Evolutionary conservation across 202 grass and related monocot species (phyloP).

Genomic region (Cymbopogon flexuosus): DNA sequence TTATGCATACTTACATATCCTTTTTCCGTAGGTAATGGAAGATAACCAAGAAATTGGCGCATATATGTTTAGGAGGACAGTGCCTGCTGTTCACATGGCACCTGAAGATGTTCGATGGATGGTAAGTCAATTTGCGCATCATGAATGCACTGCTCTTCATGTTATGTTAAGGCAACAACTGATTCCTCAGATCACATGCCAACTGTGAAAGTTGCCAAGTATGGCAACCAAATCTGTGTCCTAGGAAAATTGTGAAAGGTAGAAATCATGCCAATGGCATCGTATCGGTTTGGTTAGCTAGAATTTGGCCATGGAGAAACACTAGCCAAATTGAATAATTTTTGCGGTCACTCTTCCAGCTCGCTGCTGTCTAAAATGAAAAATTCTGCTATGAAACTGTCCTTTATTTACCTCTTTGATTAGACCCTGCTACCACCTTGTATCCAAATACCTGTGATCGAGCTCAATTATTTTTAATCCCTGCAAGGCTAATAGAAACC

Average conservation of each 20-base stretch:
- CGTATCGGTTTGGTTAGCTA: neutral
- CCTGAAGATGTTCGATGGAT: constrained; percentile 92
- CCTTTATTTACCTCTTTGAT: neutral
- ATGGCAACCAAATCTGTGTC: neutral
- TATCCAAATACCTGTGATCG: neutral
- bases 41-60: constrained; percentile 99
- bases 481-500: neutral
- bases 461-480: neutral
- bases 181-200: constrained; percentile 8
- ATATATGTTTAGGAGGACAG: constrained; percentile 93
- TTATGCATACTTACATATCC: constrained; percentile 7
- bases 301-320: neutral
- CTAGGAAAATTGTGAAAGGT: neutral
- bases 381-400: neutral
- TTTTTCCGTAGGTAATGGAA: constrained; percentile 85
- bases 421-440: neutral
- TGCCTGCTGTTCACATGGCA: constrained; percentile 86
- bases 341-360: neutral
- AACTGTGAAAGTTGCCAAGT: neutral
- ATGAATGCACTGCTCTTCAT: constrained; percentile 22
- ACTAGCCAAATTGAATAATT: neutral
- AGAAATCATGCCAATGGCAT: neutral
- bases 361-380: neutral
- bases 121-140: constrained; percentile 46
- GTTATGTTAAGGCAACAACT: neutral